These are phyloP conservation scores for Claviceps lovelessii DNA, from an alignment of 2,329 filamentous ascomycete species.

Conservation along the genomic window DNA sequence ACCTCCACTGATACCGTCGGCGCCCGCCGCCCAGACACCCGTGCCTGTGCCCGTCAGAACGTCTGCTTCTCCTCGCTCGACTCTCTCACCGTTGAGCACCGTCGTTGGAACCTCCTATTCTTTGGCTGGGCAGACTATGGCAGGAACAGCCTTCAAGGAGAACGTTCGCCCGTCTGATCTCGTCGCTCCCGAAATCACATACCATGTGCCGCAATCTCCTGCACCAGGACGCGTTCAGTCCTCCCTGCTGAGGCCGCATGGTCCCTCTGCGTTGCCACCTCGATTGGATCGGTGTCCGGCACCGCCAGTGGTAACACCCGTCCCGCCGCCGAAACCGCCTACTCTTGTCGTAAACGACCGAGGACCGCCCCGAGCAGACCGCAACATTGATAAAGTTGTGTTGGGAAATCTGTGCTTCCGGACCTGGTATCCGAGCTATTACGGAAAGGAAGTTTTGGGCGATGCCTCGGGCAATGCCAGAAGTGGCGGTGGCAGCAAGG, in stretches of 20 bases:
- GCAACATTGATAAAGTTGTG: slow-evolving; percentile 77
- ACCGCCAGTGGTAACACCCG: slow-evolving; percentile 17
- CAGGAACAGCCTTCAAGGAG: slow-evolving; percentile 8
- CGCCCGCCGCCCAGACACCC: not conserved
- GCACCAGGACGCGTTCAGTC: slow-evolving; percentile 13
- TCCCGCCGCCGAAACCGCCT: slow-evolving; percentile 22
- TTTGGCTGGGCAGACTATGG: slow-evolving; percentile 3
- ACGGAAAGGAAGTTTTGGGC: slow-evolving; percentile 55
- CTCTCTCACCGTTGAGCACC: not conserved
- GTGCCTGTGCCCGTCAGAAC: slow-evolving; percentile 1
- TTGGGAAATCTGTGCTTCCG: slow-evolving; percentile 72
- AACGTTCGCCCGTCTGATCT: slow-evolving; percentile 20
- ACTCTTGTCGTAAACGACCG: slow-evolving; percentile 15
- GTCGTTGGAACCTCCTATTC: not conserved
- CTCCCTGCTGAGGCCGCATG: slow-evolving; percentile 21
- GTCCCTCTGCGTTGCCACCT: slow-evolving; percentile 18
- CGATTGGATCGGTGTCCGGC: slow-evolving; percentile 15
- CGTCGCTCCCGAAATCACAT: slow-evolving; percentile 27
- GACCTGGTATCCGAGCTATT: slow-evolving; percentile 89
- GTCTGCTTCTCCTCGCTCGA: slow-evolving; percentile 1
- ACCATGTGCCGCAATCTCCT: slow-evolving; percentile 23
- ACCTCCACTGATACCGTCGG: slow-evolving; percentile 1
- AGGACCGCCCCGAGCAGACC: slow-evolving; percentile 35
- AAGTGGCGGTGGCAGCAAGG: slow-evolving; percentile 13
- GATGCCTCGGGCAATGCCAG: slow-evolving; percentile 24